These are phyloP conservation scores for Acaromyces ingoldii DNA, from an alignment of 1,284 basidiomycete species.

Conservation along the genomic window DNA sequence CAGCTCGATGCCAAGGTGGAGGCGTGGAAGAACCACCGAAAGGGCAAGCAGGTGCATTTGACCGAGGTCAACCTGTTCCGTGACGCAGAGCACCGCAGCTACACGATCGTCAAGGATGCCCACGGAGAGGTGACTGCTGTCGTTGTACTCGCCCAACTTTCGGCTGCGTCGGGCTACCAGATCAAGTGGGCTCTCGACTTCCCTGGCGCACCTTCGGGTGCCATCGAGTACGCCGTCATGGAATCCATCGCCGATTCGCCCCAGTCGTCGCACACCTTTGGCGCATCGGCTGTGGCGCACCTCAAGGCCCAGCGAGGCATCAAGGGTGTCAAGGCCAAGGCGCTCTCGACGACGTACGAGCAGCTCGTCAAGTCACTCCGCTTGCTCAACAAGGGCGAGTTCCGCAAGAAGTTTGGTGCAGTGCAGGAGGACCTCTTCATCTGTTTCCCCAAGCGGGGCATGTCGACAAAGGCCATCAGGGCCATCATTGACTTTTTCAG, in stretches of 20 bases:
- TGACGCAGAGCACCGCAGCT: slow-evolving; percentile 58
- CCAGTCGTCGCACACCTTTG: slow-evolving; percentile 54
- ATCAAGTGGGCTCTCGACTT: slow-evolving; percentile 63
- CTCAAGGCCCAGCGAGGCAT: slow-evolving; percentile 36
- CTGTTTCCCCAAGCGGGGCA: slow-evolving; percentile 38
- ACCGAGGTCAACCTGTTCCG: slow-evolving; percentile 59
- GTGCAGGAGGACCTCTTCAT: slow-evolving; percentile 33
- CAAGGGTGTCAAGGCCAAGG: slow-evolving; percentile 31
- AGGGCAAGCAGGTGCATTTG: slow-evolving; percentile 60
- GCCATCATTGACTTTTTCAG: slow-evolving; percentile 42
- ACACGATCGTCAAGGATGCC: slow-evolving; percentile 58
- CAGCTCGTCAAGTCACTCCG: slow-evolving; percentile 27
- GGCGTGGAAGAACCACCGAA: slow-evolving; percentile 56
- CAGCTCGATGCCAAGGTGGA: slow-evolving; percentile 55
- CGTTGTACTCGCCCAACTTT: slow-evolving; percentile 59
- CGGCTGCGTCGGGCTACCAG: slow-evolving; percentile 58
- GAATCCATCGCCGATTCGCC: slow-evolving; percentile 57
- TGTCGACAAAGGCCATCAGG: slow-evolving; percentile 36
- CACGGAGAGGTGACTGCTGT: slow-evolving; percentile 55
- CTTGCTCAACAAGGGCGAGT: slow-evolving; percentile 42
- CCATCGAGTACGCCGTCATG: slow-evolving; percentile 57
- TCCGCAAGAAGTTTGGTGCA: slow-evolving; percentile 45
- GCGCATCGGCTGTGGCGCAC: slow-evolving; percentile 32
- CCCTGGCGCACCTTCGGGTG: slow-evolving; percentile 58
- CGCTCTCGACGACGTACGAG: slow-evolving; percentile 32